Evolutionary conservation across 176 grass and related monocot genomes (phyloP), one percentile per base, ranked within the genome.

Genomic region (Bonia amplexicaulis): DNA sequence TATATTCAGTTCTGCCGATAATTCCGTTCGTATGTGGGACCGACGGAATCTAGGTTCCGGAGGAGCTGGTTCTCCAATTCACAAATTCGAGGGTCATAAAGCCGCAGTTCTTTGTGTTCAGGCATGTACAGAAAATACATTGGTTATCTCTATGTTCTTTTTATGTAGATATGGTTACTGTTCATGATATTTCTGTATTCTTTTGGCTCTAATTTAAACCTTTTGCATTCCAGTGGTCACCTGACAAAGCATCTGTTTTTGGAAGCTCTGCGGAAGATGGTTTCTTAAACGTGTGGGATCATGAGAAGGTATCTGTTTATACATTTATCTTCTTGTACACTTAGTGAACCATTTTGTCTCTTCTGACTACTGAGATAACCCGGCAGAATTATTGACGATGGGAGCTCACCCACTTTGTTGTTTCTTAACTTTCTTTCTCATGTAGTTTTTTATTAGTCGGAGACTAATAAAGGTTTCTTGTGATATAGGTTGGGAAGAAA

Each of bases 91-190:
- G 86, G 90, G 90, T 22, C 96, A 99, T 87, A 93, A 92, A 74
- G 87, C 93, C 87, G 89, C 96, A 84, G 90, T 99, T 92, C 88
- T 99, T 71, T 99, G 91, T 88, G 87, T 95, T 67, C 96, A 96
- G 96, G 96, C 80, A 94, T 89, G 83, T 72, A 47, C 44, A 83
- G 37, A 67, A 2, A 77, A 44, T 46, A 64, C 29, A 58, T 79
- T 85, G 33, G 12, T 39, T 76, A 55, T 42, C 9, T 61, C 17
- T 51, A 23, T 78, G 1, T 78, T 71, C 12, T 45, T 27, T 26
- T 58, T 59, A n/a, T 75, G 9, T 52, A 33, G 9, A 62, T 62
- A 31, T 61, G 6, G 17, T 73, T 74, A 31, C 8, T 73, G 31
- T 41, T 60, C 52, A 40, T 66, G 27, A 29, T 68, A 55, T 78